These are phyloP conservation scores for Lyophyllum semitale DNA, from an alignment of 768 basidiomycete species.

Conservation along the genomic window DNA sequence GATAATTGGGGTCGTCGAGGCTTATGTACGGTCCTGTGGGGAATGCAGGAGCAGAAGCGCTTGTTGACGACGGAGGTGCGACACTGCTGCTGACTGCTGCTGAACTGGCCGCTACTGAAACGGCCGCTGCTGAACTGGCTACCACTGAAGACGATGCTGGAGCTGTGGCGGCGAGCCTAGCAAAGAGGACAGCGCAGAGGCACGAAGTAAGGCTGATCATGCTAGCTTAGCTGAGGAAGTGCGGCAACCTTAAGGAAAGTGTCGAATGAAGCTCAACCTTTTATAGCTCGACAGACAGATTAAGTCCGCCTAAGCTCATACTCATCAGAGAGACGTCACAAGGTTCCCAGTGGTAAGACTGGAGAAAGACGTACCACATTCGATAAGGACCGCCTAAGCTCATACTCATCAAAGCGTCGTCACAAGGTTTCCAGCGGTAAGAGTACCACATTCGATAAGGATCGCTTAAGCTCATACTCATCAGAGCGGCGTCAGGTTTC, in stretches of 20 bases:
- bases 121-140: constrained; percentile 17
- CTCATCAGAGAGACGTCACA: background rate
- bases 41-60: constrained; percentile 25
- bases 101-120: constrained; percentile 18
- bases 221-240: constrained; percentile 4
- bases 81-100: constrained; percentile 13
- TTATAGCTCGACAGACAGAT: constrained; percentile 10
- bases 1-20: constrained; percentile 46
- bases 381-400: too few relatives aligned
- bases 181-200: constrained; percentile 35
- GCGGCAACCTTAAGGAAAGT: background rate
- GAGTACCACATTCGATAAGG: too few relatives aligned
- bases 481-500: too few relatives aligned
- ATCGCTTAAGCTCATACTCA: too few relatives aligned
- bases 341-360: background rate
- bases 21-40: constrained; percentile 45
- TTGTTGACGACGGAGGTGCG: constrained; percentile 16
- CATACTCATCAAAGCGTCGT: too few relatives aligned
- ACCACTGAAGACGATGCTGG: constrained; percentile 25
- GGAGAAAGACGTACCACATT: too few relatives aligned
- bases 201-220: constrained; percentile 41
- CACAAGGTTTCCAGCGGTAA: too few relatives aligned
- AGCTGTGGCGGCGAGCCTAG: constrained; percentile 23
- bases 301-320: background rate
- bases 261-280: background rate